A percentile compares a stretch with the other conserved stretches of the same genome.
phyloP scores from a whole-genome alignment of 805 yeast genomes.

The Metschnikowia kunwiensis region DNA sequence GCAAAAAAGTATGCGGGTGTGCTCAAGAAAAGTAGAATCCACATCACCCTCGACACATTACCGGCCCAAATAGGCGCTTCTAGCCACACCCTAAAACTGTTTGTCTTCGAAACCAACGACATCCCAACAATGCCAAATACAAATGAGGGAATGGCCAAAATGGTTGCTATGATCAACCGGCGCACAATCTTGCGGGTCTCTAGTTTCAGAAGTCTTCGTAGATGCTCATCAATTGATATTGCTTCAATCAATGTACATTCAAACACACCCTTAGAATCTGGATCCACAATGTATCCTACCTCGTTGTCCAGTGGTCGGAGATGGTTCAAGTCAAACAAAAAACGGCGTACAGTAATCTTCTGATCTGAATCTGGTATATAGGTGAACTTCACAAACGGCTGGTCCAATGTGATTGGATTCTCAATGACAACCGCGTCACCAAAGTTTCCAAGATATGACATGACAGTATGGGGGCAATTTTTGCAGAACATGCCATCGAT shows the following conservation, averaged over 20 bases:
- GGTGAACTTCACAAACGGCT: conserved; percentile 61
- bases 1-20: conserved; percentile 75
- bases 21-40: conserved; percentile 62
- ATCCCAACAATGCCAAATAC: conserved; percentile 66
- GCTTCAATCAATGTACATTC: conserved; percentile 53
- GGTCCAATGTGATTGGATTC: conserved; percentile 50
- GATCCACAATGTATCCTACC: conserved; percentile 20
- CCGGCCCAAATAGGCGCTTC: conserved; percentile 64
- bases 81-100: conserved; percentile 49
- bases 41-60: conserved; percentile 55
- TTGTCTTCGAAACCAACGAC: conserved; percentile 49
- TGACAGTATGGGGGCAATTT: conserved; percentile 61
- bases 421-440: conserved; percentile 58
- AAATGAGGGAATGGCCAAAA: conserved; percentile 65
- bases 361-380: conserved; percentile 54
- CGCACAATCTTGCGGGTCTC: conserved; percentile 47
- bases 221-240: conserved; percentile 60
- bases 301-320: conserved; percentile 30
- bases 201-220: conserved; percentile 44
- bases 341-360: conserved; percentile 51
- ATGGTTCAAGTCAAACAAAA: conserved; percentile 48
- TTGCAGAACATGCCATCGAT: conserved; percentile 69
- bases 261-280: conserved; percentile 33
- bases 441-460: conserved; percentile 45
- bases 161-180: conserved; percentile 48